Conservation (phyloP, 495 filamentous ascomycete species). For the Penicillium tannophilum region DNA sequence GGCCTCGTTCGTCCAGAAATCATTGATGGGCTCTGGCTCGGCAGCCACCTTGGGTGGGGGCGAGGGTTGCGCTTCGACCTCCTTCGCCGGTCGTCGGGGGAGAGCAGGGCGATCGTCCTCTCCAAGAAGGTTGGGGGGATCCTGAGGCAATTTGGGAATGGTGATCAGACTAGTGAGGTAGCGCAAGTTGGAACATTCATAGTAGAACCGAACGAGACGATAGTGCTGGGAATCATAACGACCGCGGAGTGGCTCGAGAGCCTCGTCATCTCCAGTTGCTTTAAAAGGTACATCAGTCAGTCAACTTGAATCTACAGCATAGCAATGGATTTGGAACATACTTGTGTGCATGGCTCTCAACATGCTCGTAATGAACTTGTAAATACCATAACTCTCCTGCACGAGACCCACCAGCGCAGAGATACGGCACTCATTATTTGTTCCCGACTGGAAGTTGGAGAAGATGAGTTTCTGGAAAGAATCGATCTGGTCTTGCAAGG, state of each 20-base stretch:
- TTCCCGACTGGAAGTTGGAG: constrained; percentile 86
- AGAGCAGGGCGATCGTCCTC: constrained; percentile 85
- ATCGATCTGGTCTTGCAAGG: constrained; percentile 95
- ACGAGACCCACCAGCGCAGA: constrained; percentile 91
- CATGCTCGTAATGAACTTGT: constrained; percentile 96
- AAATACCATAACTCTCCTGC: constrained; percentile 97
- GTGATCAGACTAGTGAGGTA: constrained; percentile 96
- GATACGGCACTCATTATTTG: constrained; percentile 95
- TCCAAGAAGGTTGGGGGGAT: constrained; percentile 83
- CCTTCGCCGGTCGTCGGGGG: constrained; percentile 74
- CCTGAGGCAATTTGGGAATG: constrained; percentile 91
- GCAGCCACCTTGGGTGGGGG: constrained; percentile 66
- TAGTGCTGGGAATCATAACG: constrained; percentile 96
- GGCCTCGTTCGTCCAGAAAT: constrained; percentile 97
- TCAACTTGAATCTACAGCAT: neutral
- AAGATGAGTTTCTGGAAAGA: constrained; percentile 97
- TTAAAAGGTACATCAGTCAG: constrained; percentile 20
- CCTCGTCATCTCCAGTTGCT: constrained; percentile 94
- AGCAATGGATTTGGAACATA: constrained; percentile 41
- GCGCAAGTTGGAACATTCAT: constrained; percentile 95
- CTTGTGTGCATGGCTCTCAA: constrained; percentile 94
- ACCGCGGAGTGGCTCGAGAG: constrained; percentile 82
- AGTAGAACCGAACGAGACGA: constrained; percentile 95
- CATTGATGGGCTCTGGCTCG: constrained; percentile 92
- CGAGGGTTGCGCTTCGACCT: constrained; percentile 57